phyloP scores from a whole-genome alignment of 1,139 yeast species.

The Arxiozyma telluris region DNA sequence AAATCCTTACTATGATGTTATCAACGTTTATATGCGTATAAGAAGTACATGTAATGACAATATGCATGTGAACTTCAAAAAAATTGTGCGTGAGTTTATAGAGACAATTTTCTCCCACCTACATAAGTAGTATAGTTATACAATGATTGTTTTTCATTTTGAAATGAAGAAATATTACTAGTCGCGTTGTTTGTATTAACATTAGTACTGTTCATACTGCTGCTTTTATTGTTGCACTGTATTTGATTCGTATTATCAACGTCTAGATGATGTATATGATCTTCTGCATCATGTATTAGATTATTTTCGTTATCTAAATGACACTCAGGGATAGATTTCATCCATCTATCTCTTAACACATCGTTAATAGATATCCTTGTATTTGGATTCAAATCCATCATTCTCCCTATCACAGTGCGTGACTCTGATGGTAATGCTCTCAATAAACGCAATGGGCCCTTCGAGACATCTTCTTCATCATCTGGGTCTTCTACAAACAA shows the following conservation, averaged over 20 bases:
- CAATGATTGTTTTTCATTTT: not conserved
- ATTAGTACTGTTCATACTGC: not conserved
- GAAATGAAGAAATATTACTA: not conserved
- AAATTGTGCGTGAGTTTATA: not conserved
- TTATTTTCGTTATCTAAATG: conserved; percentile 31
- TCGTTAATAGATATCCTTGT: conserved; percentile 63
- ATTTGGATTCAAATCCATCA: conserved; percentile 63
- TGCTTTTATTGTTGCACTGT: not conserved
- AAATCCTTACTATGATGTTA: too few relatives aligned
- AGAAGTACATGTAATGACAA: not conserved
- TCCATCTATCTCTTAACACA: conserved; percentile 62
- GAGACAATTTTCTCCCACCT: not conserved
- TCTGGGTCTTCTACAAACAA: conserved; percentile 35
- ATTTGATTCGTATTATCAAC: conserved; percentile 41
- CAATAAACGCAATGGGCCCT: conserved; percentile 71
- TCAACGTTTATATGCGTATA: too few relatives aligned
- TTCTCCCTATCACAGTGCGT: conserved; percentile 58
- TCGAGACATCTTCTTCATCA: conserved; percentile 28
- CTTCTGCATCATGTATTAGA: conserved; percentile 11
- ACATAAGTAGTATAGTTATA: not conserved
- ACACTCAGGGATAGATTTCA: conserved; percentile 35
- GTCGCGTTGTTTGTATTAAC: not conserved
- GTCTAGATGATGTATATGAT: conserved; percentile 48
- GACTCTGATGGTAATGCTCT: conserved; percentile 75
- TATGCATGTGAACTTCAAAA: not conserved